A percentile compares a stretch with the other conserved stretches of the same genome.
Conservation (phyloP, 768 basidiomycete species). For the Naematelia aurantialba region DNA sequence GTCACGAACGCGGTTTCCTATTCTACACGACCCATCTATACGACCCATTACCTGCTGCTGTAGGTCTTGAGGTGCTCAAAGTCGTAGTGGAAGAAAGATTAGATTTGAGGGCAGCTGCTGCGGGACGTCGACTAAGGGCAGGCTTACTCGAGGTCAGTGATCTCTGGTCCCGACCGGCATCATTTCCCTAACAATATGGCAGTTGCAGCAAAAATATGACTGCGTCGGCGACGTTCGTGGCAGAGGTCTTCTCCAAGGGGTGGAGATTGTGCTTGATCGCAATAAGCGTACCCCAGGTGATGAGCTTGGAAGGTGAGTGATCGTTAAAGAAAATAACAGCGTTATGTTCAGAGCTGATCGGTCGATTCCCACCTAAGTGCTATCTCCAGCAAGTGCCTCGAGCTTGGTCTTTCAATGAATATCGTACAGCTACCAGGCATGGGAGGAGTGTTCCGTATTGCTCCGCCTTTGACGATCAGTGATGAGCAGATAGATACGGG, state of each 20-base stretch:
- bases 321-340: no score
- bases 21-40: constrained; percentile 37
- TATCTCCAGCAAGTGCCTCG: constrained; percentile 19
- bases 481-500: constrained; percentile 18
- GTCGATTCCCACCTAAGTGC: constrained; percentile 9
- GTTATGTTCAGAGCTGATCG: no score
- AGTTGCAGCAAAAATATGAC: constrained; percentile 26
- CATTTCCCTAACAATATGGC: no score
- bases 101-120: constrained; percentile 5
- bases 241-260: constrained; percentile 25
- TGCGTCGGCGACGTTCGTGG: constrained; percentile 34
- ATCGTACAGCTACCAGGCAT: constrained; percentile 24
- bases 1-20: constrained; percentile 24
- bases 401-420: constrained; percentile 22
- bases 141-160: constrained; percentile 15
- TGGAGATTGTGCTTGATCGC: constrained; percentile 21
- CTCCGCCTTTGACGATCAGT: constrained; percentile 24
- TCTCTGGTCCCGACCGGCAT: neutral
- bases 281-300: no score
- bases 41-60: constrained; percentile 24
- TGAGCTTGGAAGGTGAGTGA: constrained; percentile 1
- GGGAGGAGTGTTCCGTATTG: constrained; percentile 29
- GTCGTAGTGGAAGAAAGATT: constrained; percentile 22
- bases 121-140: constrained; percentile 11
- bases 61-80: constrained; percentile 24